Percentiles rank a stretch among this genome's conserved stretches.
phyloP scores from a whole-genome alignment of 225 moss, liverwort and hornwort genomes.

The Marchantia paleacea region DNA sequence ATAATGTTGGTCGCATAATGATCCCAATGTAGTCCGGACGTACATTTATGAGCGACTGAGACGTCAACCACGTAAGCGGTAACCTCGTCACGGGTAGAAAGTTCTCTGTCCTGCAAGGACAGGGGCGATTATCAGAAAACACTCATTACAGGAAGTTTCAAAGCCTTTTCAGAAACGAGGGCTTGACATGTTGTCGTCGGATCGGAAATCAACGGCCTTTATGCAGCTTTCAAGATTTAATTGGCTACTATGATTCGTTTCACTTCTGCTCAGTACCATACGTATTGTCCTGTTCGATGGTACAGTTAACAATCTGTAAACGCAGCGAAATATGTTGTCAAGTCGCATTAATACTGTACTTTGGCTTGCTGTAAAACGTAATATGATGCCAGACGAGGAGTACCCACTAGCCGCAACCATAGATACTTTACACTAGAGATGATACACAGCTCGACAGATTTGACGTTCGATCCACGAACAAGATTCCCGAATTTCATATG shows the following conservation, averaged over 20 bases:
- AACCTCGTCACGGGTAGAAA: not conserved
- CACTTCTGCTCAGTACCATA: not conserved
- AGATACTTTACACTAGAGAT: too few relatives aligned
- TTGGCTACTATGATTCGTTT: not conserved
- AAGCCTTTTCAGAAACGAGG: too few relatives aligned
- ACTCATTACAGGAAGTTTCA: too few relatives aligned
- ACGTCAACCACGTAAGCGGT: not conserved
- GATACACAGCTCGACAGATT: too few relatives aligned
- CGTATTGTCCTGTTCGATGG: not conserved
- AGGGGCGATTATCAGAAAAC: not conserved
- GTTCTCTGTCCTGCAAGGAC: too few relatives aligned
- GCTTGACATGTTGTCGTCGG: not conserved
- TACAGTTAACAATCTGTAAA: not conserved
- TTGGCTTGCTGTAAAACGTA: not conserved
- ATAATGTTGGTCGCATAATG: too few relatives aligned
- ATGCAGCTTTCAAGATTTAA: not conserved
- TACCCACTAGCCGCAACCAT: too few relatives aligned
- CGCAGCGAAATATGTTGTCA: not conserved
- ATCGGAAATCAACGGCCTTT: not conserved
- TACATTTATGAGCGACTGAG: not conserved
- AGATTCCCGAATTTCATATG: too few relatives aligned
- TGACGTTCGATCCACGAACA: too few relatives aligned
- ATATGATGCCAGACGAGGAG: too few relatives aligned
- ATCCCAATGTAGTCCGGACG: too few relatives aligned
- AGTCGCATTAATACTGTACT: not conserved